Base-by-base conservation (phyloP, 345 rosid genomes). In the Balakata baccata region DNA sequence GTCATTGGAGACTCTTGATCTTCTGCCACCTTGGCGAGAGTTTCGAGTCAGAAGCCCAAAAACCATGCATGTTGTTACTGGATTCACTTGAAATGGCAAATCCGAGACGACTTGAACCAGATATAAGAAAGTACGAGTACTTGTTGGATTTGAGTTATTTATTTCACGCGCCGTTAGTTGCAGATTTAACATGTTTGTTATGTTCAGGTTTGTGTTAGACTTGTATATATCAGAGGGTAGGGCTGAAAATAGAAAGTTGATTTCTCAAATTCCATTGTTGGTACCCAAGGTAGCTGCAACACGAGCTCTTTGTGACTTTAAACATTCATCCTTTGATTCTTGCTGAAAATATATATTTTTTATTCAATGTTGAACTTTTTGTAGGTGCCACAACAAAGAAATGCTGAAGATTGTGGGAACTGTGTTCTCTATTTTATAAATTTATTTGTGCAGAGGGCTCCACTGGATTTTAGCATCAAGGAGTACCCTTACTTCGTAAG, bases 351-450 rank as follows among this genome's bases (percentile, higher is more conserved):
- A 20, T 38, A 8, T 43, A 29, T 16, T 23, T 11, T 25, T 11
- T 6, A 61, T 6, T 10, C 7, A 22, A 50, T 63, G 4, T 66
- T 39, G 62, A 14, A 20, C 57, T 70, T 34, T 46, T 60, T 61
- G 2, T 64, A 91, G 97, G 97, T 89, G 62, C 94, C 97, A 25
- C 97, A 87, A 61, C 96, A 91, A 76, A 85, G 86, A 73, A 77
- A 87, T 59, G 87, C 69, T 64, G 86, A 73, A 43, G 94, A 89
- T 77, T 91, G 97, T 77, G 97, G 93, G 46, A 84, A 74, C 65
- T 91, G 81, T 81, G 94, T 91, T 61, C 88, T 91, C 47, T 87
- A 87, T 83, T 91, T 68, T 77, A 87, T 89, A 45, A 83, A 87
- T 49, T 78, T 86, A 81, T 91, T 91, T 59, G 82, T 89, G 51